A percentile compares a stretch with the other conserved stretches of the same genome.
Evolutionary conservation across 805 yeast genomes (phyloP).

Genomic region (Ogataea zsoltii): DNA sequence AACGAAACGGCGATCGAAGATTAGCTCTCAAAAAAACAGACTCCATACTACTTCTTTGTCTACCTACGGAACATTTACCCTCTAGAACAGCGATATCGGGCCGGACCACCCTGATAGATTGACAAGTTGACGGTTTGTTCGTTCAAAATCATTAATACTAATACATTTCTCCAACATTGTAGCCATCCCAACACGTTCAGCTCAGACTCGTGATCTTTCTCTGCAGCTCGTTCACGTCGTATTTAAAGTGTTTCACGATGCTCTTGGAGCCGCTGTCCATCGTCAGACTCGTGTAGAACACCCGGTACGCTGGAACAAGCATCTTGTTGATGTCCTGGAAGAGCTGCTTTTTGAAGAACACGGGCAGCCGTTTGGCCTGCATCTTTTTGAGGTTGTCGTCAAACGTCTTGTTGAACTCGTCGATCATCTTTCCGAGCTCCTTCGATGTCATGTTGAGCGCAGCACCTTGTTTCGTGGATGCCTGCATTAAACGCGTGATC

Average conservation of each 20-base stretch:
- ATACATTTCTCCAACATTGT: too few relatives aligned
- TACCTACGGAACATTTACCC: too few relatives aligned
- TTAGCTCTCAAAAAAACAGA: too few relatives aligned
- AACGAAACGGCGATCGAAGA: slow-evolving; percentile 16
- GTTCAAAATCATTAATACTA: too few relatives aligned
- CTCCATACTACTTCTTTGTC: too few relatives aligned
- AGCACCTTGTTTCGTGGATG: slow-evolving; percentile 64
- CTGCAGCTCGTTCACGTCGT: slow-evolving; percentile 46
- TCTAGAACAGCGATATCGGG: too few relatives aligned
- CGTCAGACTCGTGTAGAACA: slow-evolving; percentile 78
- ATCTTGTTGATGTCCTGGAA: slow-evolving; percentile 76
- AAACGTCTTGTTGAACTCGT: slow-evolving; percentile 75
- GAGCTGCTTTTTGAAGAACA: slow-evolving; percentile 55
- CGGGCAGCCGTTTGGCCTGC: slow-evolving; percentile 43
- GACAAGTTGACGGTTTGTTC: too few relatives aligned
- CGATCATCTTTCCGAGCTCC: slow-evolving; percentile 64
- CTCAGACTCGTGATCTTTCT: slow-evolving; percentile 33
- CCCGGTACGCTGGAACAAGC: slow-evolving; percentile 72
- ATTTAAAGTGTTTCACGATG: slow-evolving; percentile 68
- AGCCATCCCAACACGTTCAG: too few relatives aligned
- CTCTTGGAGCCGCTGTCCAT: slow-evolving; percentile 72
- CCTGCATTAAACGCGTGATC: slow-evolving; percentile 76
- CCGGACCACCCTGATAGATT: neutral
- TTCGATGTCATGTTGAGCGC: slow-evolving; percentile 59
- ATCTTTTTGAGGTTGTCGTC: slow-evolving; percentile 73